Evolutionary conservation across 441 rosid species (phyloP), one percentile per base, ranked within the genome.

Genomic region (Populus tomentosa): DNA sequence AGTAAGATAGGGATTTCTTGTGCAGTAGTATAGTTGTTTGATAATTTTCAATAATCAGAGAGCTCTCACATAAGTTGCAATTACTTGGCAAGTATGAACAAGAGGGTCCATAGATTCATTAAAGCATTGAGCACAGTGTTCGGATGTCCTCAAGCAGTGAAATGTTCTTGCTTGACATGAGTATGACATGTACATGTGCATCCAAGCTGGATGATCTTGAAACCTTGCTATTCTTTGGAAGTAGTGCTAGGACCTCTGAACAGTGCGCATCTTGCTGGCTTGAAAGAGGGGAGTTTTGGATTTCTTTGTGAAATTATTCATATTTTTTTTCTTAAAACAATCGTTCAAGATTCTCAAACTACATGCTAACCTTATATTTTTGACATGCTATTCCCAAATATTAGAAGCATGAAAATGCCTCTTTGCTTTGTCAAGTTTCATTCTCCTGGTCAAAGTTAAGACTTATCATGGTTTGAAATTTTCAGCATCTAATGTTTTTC

Each of bases 401-500:
- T 68, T 33, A 3, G 23, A 35, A 68, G 14, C 71, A 2, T 65
- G 69, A 65, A 30, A 30, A 30, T 30, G 32, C 32, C 32, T 30
- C 32, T 30, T 32, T 13, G 40, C n/a, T 33, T 7, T 68, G 50
- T 33, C 46, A 32, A 67, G 30, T 67, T 67, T 65, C 16, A 32
- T 18, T 68, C 71, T 30, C 3, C 21, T 53, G 21, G 61, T 53
- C 61, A 53, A 26, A 10, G 5, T 74, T 74, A 65, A 32, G 65
- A 71, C n/a, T 35, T 68, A 68, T 56, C 38, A 8, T 59, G 23
- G 28, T 40, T n/a, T 24, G 66, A 76, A 69, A 28, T 53, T 26
- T 36, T 35, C 65, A 61, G 10, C 18, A 3, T 77, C 73, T 79
- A 56, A 77, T 71, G 32, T 30, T 40, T 38, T 56, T 73, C 35